phyloP scores from a whole-genome alignment of 2,329 filamentous ascomycete genomes.

The Coniochaeta sp. region DNA sequence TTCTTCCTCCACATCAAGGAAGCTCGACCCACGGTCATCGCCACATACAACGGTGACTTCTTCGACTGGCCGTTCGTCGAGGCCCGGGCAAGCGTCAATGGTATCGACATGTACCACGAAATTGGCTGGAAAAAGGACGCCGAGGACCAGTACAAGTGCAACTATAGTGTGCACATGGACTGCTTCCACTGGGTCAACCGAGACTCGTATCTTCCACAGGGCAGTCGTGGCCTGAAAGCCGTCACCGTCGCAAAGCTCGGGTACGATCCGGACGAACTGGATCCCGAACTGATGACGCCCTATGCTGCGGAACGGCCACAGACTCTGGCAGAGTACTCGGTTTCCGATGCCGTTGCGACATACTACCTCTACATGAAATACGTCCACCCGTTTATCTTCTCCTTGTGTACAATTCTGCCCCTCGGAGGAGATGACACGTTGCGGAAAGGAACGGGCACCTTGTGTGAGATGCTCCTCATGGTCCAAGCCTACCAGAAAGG shows the following conservation, averaged over 20 bases:
- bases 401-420: slow-evolving; percentile 91
- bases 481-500: slow-evolving; percentile 90
- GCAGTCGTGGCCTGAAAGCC: slow-evolving; percentile 92
- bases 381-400: slow-evolving; percentile 99
- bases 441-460: slow-evolving; percentile 90
- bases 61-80: slow-evolving; percentile 99
- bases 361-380: slow-evolving; percentile 99
- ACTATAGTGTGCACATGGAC: slow-evolving; percentile 97
- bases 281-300: slow-evolving; percentile 94
- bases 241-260: slow-evolving; percentile 97
- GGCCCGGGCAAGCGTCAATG: slow-evolving; percentile 82
- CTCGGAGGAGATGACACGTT: slow-evolving; percentile 87
- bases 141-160: slow-evolving; percentile 94
- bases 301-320: slow-evolving; percentile 87
- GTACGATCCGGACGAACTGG: slow-evolving; percentile 95
- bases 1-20: slow-evolving; percentile 97
- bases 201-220: slow-evolving; percentile 95
- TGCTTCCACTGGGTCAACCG: slow-evolving; percentile 98
- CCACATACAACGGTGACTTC: slow-evolving; percentile 99
- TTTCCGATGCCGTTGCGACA: slow-evolving; percentile 96
- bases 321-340: slow-evolving; percentile 93
- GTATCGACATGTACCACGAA: slow-evolving; percentile 98
- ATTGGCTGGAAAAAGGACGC: slow-evolving; percentile 94
- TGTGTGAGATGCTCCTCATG: slow-evolving; percentile 99
- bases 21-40: slow-evolving; percentile 89